Percentiles rank a stretch among this genome's conserved stretches.
Evolutionary conservation across 805 yeast species (phyloP).

Genomic region (Saccharomyces kudriavzevii): DNA sequence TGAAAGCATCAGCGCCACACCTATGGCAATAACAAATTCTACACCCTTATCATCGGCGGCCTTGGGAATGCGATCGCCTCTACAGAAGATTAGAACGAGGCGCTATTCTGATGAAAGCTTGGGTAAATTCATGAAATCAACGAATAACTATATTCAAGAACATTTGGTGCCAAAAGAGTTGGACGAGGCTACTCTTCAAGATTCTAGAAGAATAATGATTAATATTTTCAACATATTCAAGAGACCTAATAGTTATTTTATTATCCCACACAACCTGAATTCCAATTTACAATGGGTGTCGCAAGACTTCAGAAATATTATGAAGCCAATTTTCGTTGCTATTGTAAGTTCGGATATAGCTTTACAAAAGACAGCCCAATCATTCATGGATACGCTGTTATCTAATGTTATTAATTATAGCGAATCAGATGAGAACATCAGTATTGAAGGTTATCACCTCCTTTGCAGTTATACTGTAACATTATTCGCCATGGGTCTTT

Average conservation of each 20-base stretch:
- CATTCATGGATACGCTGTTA: conserved; percentile 30
- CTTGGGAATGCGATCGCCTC: conserved; percentile 4
- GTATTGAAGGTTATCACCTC: conserved; percentile 32
- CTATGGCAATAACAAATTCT: conserved; percentile 8
- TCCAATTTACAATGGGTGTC: conserved; percentile 14
- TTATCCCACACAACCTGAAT: conserved; percentile 17
- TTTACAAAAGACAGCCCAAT: conserved; percentile 31
- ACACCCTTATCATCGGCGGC: conserved; percentile 10
- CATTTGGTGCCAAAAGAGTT: neutral
- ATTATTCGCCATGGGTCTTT: conserved; percentile 31
- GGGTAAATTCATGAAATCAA: neutral
- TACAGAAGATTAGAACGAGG: conserved; percentile 10
- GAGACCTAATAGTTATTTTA: conserved; percentile 20
- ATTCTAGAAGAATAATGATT: conserved; percentile 24
- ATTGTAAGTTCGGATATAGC: conserved; percentile 32
- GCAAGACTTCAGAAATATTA: conserved; percentile 20
- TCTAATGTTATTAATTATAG: conserved; percentile 10
- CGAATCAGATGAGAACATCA: conserved; percentile 21
- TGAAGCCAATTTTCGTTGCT: conserved; percentile 35
- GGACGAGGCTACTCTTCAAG: conserved; percentile 3
- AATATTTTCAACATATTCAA: conserved; percentile 28
- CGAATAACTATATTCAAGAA: neutral
- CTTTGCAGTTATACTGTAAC: conserved; percentile 31
- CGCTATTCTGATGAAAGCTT: conserved; percentile 15
- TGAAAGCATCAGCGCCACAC: conserved; percentile 2